phyloP scores from a whole-genome alignment of 768 basidiomycete genomes.

The Suillus clintonianus region DNA sequence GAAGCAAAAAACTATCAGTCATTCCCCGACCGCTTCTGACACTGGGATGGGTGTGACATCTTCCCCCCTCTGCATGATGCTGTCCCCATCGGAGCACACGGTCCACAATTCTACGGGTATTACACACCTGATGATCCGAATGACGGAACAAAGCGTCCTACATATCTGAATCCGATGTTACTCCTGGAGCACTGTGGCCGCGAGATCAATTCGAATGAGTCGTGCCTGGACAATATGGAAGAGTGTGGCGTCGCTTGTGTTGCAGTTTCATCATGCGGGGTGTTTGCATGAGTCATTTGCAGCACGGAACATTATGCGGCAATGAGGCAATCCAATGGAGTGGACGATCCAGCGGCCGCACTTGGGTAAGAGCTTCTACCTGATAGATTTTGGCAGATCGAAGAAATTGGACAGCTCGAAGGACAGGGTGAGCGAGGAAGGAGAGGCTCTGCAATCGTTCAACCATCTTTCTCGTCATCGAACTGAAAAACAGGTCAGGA shows the following conservation, averaged over 20 bases:
- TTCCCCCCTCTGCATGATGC: constrained; percentile 36
- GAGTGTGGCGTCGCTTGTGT: constrained; percentile 43
- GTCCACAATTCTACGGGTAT: constrained; percentile 68
- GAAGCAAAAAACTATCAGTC: constrained; percentile 30
- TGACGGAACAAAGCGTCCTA: neutral
- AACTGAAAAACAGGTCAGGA: too few species aligned
- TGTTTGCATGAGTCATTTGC: constrained; percentile 44
- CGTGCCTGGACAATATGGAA: constrained; percentile 38
- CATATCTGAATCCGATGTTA: constrained; percentile 40
- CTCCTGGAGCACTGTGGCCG: constrained; percentile 50
- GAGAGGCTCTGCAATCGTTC: too few species aligned
- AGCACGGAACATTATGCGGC: constrained; percentile 44
- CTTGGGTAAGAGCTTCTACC: constrained; percentile 37
- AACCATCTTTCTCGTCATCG: too few species aligned
- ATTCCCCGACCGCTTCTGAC: constrained; percentile 27
- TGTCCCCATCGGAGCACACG: constrained; percentile 48
- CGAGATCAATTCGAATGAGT: constrained; percentile 26
- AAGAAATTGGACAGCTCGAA: too few species aligned
- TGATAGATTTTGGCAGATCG: constrained; percentile 54
- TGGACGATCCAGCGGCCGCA: constrained; percentile 6
- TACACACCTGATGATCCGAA: constrained; percentile 39
- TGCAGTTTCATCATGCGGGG: constrained; percentile 40
- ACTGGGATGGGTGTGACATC: constrained; percentile 23
- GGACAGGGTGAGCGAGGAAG: too few species aligned
- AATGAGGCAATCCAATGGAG: constrained; percentile 39